A percentile compares a stretch with the other conserved stretches of the same genome.
phyloP scores from a whole-genome alignment of 2,329 filamentous ascomycete species.

The Alternaria solani region DNA sequence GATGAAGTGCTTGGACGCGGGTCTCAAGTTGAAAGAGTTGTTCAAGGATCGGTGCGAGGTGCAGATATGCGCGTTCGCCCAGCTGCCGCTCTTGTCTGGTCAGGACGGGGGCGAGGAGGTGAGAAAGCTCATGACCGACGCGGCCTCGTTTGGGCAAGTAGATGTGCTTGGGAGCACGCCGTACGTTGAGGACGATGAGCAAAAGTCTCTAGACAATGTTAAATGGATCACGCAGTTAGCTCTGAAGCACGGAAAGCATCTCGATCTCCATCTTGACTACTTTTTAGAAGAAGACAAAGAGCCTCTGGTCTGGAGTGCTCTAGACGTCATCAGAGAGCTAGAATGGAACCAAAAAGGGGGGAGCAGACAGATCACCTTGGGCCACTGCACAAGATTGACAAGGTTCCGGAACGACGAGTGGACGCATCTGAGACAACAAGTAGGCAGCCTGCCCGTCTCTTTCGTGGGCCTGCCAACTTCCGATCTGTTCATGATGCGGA shows the following conservation, averaged over 20 bases:
- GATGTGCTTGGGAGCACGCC: conserved; percentile 73
- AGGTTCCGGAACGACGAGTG: conserved; percentile 63
- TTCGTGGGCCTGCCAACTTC: conserved; percentile 76
- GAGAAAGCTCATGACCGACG: conserved; percentile 58
- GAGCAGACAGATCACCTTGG: conserved; percentile 58
- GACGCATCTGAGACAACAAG: conserved; percentile 56
- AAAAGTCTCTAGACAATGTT: conserved; percentile 64
- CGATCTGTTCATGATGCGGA: conserved; percentile 75
- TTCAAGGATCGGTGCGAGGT: conserved; percentile 64
- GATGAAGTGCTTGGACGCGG: conserved; percentile 65
- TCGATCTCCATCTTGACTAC: conserved; percentile 79
- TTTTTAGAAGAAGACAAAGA: conserved; percentile 62
- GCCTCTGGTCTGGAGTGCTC: conserved; percentile 63
- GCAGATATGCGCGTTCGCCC: conserved; percentile 75
- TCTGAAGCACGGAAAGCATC: conserved; percentile 60
- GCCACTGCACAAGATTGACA: conserved; percentile 73
- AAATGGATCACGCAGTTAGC: conserved; percentile 68
- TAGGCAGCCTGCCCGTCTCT: conserved; percentile 65
- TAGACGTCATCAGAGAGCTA: conserved; percentile 60
- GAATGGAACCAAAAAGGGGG: conserved; percentile 56
- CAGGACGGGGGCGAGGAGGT: conserved; percentile 61
- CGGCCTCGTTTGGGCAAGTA: conserved; percentile 56
- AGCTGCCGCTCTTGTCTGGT: conserved; percentile 71
- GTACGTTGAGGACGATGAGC: conserved; percentile 68
- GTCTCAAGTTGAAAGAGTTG: conserved; percentile 63